These are phyloP conservation scores for Boletus reticuloceps DNA, from an alignment of 768 basidiomycete species.

Conservation along the genomic window DNA sequence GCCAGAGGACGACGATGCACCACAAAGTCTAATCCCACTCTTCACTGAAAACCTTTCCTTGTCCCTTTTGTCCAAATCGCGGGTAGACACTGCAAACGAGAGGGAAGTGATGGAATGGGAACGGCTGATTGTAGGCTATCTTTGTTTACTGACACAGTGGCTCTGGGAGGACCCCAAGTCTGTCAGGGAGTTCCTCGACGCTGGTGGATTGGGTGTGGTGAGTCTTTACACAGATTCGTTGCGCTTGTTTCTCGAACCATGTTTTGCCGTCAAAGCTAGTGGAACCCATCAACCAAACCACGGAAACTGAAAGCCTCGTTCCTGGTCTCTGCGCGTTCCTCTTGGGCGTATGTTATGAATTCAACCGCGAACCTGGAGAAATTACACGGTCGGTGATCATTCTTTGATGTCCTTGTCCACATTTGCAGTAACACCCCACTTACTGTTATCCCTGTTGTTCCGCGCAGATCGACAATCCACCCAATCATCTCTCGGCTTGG, in stretches of 20 bases:
- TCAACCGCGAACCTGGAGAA: constrained; percentile 92
- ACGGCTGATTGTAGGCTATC: constrained; percentile 79
- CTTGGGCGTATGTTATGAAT: constrained; percentile 93
- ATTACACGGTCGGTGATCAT: constrained; percentile 73
- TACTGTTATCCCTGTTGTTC: neutral
- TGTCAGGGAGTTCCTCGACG: constrained; percentile 85
- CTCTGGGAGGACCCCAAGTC: constrained; percentile 93
- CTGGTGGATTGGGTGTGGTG: constrained; percentile 88
- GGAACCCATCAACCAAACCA: constrained; percentile 89
- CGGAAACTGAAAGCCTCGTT: constrained; percentile 80
- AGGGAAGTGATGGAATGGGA: constrained; percentile 88
- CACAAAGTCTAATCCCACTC: constrained; percentile 77
- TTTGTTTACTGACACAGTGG: constrained; percentile 86
- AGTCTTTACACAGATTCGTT: constrained; percentile 31
- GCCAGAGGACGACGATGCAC: constrained; percentile 57
- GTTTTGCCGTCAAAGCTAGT: constrained; percentile 59
- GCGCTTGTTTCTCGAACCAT: neutral
- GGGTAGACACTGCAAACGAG: constrained; percentile 48
- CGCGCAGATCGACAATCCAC: constrained; percentile 73
- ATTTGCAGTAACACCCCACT: neutral
- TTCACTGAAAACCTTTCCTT: constrained; percentile 89
- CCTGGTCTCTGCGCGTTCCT: constrained; percentile 91
- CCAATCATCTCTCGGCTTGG: constrained; percentile 90
- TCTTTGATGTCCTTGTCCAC: neutral
- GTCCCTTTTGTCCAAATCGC: constrained; percentile 72